Conservation (phyloP, 2,329 filamentous ascomycete genomes). For the Arthrobotrys musiformis region DNA sequence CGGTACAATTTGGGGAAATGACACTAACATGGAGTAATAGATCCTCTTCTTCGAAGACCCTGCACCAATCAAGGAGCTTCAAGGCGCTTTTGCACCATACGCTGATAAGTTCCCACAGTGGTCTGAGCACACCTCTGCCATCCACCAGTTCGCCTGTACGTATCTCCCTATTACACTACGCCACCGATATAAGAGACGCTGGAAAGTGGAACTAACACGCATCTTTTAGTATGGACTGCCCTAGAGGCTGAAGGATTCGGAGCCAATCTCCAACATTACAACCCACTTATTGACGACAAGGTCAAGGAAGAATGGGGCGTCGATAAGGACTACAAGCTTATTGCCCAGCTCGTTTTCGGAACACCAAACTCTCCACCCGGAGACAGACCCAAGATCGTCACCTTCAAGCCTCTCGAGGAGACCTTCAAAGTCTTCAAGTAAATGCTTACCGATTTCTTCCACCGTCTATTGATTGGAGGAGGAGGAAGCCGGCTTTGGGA, state of each 20-base stretch:
- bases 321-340: constrained; percentile 77
- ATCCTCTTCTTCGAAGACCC: constrained; percentile 88
- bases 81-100: constrained; percentile 77
- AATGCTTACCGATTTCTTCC: neutral
- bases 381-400: constrained; percentile 66
- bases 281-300: constrained; percentile 81
- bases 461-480: neutral
- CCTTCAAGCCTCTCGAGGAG: constrained; percentile 71
- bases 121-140: constrained; percentile 80
- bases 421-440: constrained; percentile 52
- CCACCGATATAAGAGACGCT: neutral
- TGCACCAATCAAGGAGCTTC: constrained; percentile 72
- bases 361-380: constrained; percentile 68
- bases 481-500: neutral
- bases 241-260: constrained; percentile 86
- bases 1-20: neutral
- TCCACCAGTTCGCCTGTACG: constrained; percentile 76
- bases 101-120: constrained; percentile 82
- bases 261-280: constrained; percentile 93
- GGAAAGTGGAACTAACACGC: neutral
- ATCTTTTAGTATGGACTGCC: constrained; percentile 76
- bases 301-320: constrained; percentile 76
- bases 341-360: constrained; percentile 87
- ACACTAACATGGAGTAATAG: neutral
- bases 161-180: constrained; percentile 38